Percentiles rank a stretch among this genome's conserved stretches.
phyloP scores from a whole-genome alignment of 31 red algal genomes.

The Porphyra umbilicalis region DNA sequence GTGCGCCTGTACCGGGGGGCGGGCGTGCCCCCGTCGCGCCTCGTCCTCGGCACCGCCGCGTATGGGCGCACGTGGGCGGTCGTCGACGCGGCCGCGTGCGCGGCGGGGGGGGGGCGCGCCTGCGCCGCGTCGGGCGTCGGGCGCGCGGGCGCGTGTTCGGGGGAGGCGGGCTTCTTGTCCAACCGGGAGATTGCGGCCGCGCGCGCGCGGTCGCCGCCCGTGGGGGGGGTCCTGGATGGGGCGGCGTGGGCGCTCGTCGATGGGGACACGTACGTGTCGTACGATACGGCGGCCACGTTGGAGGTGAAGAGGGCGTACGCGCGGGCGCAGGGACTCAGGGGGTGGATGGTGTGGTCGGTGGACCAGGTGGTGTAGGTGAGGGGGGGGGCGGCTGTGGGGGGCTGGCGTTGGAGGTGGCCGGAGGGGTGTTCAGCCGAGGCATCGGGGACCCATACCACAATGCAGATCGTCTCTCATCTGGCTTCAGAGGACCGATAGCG shows the following conservation, averaged over 20 bases:
- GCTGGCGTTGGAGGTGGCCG: no score
- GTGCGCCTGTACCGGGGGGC: background rate
- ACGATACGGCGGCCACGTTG: background rate
- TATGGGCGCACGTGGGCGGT: background rate
- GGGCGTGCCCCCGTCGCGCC: background rate
- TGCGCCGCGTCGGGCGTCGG: background rate
- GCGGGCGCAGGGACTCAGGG: background rate
- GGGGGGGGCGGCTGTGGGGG: no score
- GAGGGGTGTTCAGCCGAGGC: no score
- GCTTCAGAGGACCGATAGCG: no score
- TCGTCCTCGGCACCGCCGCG: background rate
- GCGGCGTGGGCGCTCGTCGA: background rate
- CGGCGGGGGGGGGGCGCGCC: background rate
- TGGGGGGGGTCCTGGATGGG: background rate
- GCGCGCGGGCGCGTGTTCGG: background rate
- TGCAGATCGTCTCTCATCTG: no score
- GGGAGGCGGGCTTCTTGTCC: background rate
- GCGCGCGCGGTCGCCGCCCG: background rate
- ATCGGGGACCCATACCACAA: no score
- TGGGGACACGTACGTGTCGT: background rate
- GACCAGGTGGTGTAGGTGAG: background rate
- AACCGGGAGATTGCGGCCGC: background rate
- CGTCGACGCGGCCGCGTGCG: background rate
- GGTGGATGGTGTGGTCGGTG: background rate
- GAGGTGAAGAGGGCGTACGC: background rate